A percentile compares a stretch with the other conserved stretches of the same genome.
These are phyloP conservation scores for Galium porrigens DNA, from an alignment of 305 asterid genomes.

Conservation along the genomic window DNA sequence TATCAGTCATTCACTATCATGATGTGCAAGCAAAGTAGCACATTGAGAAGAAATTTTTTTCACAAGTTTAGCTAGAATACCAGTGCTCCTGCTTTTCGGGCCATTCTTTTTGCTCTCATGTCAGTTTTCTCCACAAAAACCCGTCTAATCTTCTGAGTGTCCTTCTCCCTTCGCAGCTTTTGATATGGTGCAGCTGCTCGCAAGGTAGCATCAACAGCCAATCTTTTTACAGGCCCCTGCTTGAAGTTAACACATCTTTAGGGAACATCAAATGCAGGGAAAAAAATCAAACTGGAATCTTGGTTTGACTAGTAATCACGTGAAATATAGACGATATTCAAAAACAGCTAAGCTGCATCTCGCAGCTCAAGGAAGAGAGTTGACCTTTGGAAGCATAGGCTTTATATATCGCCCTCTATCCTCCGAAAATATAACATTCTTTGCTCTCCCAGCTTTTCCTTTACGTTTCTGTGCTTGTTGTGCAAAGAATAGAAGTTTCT, in stretches of 20 bases:
- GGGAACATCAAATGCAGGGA: conserved; percentile 17
- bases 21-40: not conserved
- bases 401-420: conserved; percentile 94
- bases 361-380: conserved; percentile 4
- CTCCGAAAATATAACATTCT: conserved; percentile 90
- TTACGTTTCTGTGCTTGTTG: conserved; percentile 82
- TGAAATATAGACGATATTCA: not conserved
- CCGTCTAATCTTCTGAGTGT: conserved; percentile 48
- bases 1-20: not conserved
- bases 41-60: not conserved
- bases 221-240: conserved; percentile 93
- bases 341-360: conserved; percentile 9
- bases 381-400: conserved; percentile 99
- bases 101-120: conserved; percentile 99
- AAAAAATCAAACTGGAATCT: not conserved
- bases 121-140: conserved; percentile 89
- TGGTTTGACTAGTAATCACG: not conserved
- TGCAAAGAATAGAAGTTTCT: conserved; percentile 96
- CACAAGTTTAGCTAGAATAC: conserved; percentile 22
- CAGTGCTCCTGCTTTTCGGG: conserved; percentile 99
- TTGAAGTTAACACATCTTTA: conserved; percentile 21
- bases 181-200: conserved; percentile 99
- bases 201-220: conserved; percentile 98
- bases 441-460: conserved; percentile 99
- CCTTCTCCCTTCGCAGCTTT: conserved; percentile 84